phyloP scores from a whole-genome alignment of 495 filamentous ascomycete genomes.

The Neurospora sp. region DNA sequence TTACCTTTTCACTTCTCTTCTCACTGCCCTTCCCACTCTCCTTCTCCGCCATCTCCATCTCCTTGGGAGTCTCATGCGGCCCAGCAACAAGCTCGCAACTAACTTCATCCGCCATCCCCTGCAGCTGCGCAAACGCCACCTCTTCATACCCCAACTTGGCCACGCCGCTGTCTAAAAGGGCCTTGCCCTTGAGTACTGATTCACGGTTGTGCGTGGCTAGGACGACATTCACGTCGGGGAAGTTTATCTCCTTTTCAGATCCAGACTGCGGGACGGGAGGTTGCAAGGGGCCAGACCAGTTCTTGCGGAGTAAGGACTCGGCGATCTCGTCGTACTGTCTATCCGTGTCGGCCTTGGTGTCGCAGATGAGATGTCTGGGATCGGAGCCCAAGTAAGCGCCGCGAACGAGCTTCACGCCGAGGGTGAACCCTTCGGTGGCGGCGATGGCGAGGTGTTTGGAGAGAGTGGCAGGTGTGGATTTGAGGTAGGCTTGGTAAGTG shows the following conservation, averaged over 20 bases:
- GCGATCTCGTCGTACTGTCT: constrained; percentile 30
- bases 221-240: constrained; percentile 60
- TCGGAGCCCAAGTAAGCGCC: constrained; percentile 83
- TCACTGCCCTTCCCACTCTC: neutral
- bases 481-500: constrained; percentile 74
- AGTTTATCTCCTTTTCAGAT: constrained; percentile 27
- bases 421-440: constrained; percentile 55
- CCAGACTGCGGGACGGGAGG: constrained; percentile 19
- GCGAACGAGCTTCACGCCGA: constrained; percentile 86
- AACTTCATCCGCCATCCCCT: constrained; percentile 96
- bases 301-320: constrained; percentile 25
- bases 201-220: constrained; percentile 90
- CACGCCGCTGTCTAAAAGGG: constrained; percentile 18
- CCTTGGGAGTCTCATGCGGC: constrained; percentile 23
- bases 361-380: constrained; percentile 66
- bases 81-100: constrained; percentile 63
- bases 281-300: constrained; percentile 42
- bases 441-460: constrained; percentile 58
- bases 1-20: constrained; percentile 11
- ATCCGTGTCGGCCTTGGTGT: constrained; percentile 71
- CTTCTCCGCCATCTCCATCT: constrained; percentile 1
- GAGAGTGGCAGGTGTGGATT: constrained; percentile 55
- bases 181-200: constrained; percentile 62
- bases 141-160: constrained; percentile 37
- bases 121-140: constrained; percentile 78